These are phyloP conservation scores for Steccherinum ochraceum DNA, from an alignment of 768 basidiomycete genomes.

Conservation along the genomic window DNA sequence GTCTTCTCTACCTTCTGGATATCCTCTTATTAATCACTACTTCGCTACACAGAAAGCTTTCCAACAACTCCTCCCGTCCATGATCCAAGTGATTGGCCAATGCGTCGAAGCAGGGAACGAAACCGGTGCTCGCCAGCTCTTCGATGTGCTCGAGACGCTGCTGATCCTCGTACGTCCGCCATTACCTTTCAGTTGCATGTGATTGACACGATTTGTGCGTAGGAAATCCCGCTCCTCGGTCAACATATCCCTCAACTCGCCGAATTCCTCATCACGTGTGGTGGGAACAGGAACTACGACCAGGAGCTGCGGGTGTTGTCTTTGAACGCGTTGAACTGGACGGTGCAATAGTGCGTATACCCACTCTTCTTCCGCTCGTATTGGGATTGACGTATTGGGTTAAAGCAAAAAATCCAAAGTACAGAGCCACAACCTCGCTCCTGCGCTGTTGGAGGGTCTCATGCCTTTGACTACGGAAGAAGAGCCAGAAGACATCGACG, in stretches of 20 bases:
- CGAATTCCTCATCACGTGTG: conserved; percentile 81
- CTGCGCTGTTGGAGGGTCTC: conserved; percentile 81
- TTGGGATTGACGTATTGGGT: conserved; percentile 6
- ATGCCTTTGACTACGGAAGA: conserved; percentile 93
- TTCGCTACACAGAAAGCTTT: conserved; percentile 58
- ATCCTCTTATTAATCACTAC: neutral
- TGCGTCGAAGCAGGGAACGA: conserved; percentile 77
- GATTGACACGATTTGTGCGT: conserved; percentile 11
- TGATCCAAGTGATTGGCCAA: conserved; percentile 86
- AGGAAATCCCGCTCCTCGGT: conserved; percentile 93
- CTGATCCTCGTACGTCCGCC: conserved; percentile 79
- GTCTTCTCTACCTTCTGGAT: conserved; percentile 44
- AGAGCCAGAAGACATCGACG: conserved; percentile 90
- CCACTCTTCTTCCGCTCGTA: neutral
- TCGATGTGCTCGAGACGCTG: conserved; percentile 94
- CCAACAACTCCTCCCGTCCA: conserved; percentile 79
- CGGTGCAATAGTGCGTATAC: conserved; percentile 91
- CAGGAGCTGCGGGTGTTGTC: conserved; percentile 81
- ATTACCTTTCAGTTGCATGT: neutral
- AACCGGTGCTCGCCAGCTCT: conserved; percentile 76
- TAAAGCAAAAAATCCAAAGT: conserved; percentile 93
- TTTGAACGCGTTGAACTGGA: conserved; percentile 93
- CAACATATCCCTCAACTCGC: conserved; percentile 85
- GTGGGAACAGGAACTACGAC: conserved; percentile 71
- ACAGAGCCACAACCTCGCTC: conserved; percentile 78